Conservation (phyloP, 2,329 filamentous ascomycete genomes). For the Fusarium begoniae region DNA sequence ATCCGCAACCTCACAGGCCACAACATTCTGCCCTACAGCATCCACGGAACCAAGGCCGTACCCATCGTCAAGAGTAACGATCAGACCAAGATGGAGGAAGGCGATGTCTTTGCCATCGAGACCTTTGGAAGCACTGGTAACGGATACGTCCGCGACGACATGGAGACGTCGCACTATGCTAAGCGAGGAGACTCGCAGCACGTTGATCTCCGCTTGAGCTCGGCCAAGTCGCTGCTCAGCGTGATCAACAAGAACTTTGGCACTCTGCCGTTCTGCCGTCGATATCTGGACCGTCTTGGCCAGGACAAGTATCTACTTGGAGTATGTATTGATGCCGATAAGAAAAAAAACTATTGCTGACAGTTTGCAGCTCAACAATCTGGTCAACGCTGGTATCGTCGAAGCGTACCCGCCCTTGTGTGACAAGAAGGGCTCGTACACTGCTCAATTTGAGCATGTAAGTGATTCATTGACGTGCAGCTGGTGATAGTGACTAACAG, state of each 20-base stretch:
- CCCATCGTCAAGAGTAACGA: conserved; percentile 91
- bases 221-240: conserved; percentile 84
- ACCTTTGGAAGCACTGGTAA: conserved; percentile 95
- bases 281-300: conserved; percentile 91
- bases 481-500: conserved; percentile 16
- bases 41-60: conserved; percentile 92
- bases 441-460: conserved; percentile 94
- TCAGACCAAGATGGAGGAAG: conserved; percentile 97
- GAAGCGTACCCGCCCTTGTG: conserved; percentile 90
- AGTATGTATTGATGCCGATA: conserved; percentile 57
- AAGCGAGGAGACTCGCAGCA: conserved; percentile 77
- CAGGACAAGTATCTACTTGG: conserved; percentile 94
- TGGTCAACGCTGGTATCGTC: conserved; percentile 84
- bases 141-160: conserved; percentile 86
- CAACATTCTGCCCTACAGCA: conserved; percentile 87
- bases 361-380: conserved; percentile 75
- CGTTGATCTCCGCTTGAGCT: conserved; percentile 78
- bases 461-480: conserved; percentile 50
- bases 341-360: conserved; percentile 2
- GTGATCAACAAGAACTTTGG: conserved; percentile 98
- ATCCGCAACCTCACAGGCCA: conserved; percentile 91
- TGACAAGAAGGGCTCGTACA: conserved; percentile 94
- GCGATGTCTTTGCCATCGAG: conserved; percentile 94
- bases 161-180: conserved; percentile 91
- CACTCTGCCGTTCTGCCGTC: conserved; percentile 87